A percentile compares a stretch with the other conserved stretches of the same genome.
Conservation (phyloP, 495 filamentous ascomycete genomes). For the Podospora pseudopauciseta region DNA sequence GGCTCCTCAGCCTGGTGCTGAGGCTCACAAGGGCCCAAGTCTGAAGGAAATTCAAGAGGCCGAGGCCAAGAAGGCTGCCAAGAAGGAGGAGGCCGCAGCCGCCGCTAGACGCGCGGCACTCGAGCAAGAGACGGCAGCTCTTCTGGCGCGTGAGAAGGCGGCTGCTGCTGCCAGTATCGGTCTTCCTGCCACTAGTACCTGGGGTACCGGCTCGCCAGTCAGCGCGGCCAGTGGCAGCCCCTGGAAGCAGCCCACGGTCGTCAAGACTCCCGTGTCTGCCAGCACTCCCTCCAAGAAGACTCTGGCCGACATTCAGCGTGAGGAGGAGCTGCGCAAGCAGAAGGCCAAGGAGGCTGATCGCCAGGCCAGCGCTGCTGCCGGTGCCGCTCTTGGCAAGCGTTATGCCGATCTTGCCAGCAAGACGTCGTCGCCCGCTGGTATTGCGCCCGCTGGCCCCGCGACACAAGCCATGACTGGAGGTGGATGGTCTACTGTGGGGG, state of each 20-base stretch:
- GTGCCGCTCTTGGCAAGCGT: conserved; percentile 65
- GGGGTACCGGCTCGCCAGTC: conserved; percentile 74
- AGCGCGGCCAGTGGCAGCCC: conserved; percentile 51
- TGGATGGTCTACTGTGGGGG: conserved; percentile 96
- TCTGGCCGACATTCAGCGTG: conserved; percentile 91
- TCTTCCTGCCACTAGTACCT: conserved; percentile 83
- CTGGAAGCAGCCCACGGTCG: conserved; percentile 55
- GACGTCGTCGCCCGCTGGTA: conserved; percentile 26
- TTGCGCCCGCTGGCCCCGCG: conserved; percentile 12
- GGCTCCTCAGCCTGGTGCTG: conserved; percentile 74
- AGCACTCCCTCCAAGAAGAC: conserved; percentile 70
- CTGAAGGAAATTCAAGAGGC: conserved; percentile 96
- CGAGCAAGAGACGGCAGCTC: conserved; percentile 69
- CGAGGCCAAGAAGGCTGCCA: conserved; percentile 89
- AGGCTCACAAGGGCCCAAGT: conserved; percentile 80
- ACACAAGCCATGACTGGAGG: conserved; percentile 40
- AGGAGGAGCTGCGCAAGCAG: conserved; percentile 88
- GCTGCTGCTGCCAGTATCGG: conserved; percentile 62
- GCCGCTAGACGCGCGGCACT: conserved; percentile 69
- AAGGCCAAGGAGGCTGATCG: conserved; percentile 55
- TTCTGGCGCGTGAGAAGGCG: conserved; percentile 57
- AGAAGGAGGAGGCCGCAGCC: conserved; percentile 78
- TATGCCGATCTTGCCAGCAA: conserved; percentile 96
- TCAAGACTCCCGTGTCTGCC: conserved; percentile 40
- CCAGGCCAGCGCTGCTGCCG: conserved; percentile 46